phyloP scores from a whole-genome alignment of 1,139 yeast genomes.

The Kurtzmaniella quercitrusa region DNA sequence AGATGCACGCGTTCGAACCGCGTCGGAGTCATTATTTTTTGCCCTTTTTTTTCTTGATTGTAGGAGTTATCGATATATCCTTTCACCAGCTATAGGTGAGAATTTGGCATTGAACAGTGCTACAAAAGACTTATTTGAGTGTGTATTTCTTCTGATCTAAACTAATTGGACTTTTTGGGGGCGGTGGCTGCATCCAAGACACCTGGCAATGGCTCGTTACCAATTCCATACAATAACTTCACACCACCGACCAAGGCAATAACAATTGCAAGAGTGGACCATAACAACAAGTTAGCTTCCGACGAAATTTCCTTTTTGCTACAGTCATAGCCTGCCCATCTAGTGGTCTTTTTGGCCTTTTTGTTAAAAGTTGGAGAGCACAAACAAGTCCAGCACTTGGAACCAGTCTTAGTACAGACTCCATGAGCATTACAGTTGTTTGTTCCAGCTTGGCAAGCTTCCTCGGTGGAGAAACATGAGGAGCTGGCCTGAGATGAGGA shows the following conservation, averaged over 20 bases:
- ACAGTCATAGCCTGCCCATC: conserved; percentile 68
- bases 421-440: conserved; percentile 63
- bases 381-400: conserved; percentile 52
- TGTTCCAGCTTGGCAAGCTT: conserved; percentile 51
- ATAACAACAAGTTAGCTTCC: conserved; percentile 62
- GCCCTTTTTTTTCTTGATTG: background rate
- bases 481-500: conserved; percentile 11
- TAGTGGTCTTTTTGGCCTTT: conserved; percentile 47
- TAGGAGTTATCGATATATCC: background rate
- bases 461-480: conserved; percentile 41
- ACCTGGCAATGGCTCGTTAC: conserved; percentile 63
- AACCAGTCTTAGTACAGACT: conserved; percentile 39
- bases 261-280: conserved; percentile 54
- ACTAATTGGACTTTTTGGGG: conserved; percentile 27
- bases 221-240: conserved; percentile 50
- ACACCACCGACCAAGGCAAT: conserved; percentile 50
- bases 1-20: conserved; percentile 5
- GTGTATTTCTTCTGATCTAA: background rate
- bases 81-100: background rate
- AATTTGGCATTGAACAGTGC: too few relatives aligned
- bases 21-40: conserved; percentile 4
- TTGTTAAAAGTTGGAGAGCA: conserved; percentile 51
- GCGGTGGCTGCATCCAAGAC: conserved; percentile 57
- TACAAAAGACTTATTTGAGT: background rate
- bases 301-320: conserved; percentile 61